Evolutionary conservation across 345 rosid genomes (phyloP).

Genomic region (Trapa bicornis): DNA sequence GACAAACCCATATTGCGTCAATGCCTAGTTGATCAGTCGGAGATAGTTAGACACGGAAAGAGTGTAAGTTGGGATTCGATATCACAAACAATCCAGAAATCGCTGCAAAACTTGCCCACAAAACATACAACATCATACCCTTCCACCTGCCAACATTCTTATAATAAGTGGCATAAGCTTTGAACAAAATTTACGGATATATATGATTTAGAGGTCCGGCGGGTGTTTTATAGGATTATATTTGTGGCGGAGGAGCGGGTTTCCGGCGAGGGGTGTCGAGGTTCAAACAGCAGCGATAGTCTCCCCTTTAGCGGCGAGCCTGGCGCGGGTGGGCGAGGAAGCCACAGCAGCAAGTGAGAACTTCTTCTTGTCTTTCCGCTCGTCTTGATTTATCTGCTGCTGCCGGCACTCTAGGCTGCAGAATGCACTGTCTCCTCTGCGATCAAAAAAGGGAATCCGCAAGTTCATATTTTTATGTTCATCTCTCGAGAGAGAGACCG

Average conservation of each 20-base stretch:
- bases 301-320: conserved; percentile 28
- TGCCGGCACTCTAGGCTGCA: conserved; percentile 89
- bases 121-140: neutral
- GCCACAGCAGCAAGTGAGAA: conserved; percentile 20
- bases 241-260: neutral
- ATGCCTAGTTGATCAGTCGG: no score
- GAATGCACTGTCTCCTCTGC: conserved; percentile 83
- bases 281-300: conserved; percentile 32
- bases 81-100: neutral
- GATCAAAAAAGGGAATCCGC: neutral
- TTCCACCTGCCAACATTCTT: neutral
- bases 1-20: no score
- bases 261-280: no score
- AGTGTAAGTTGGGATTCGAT: neutral
- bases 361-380: conserved; percentile 49
- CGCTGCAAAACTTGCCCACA: neutral
- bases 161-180: neutral
- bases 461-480: neutral
- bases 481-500: no score
- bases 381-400: conserved; percentile 68
- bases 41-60: neutral
- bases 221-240: neutral
- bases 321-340: conserved; percentile 6
- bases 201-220: neutral
- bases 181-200: neutral